Conservation (phyloP, 2,329 filamentous ascomycete genomes). For the Lecanosticta acicola region DNA sequence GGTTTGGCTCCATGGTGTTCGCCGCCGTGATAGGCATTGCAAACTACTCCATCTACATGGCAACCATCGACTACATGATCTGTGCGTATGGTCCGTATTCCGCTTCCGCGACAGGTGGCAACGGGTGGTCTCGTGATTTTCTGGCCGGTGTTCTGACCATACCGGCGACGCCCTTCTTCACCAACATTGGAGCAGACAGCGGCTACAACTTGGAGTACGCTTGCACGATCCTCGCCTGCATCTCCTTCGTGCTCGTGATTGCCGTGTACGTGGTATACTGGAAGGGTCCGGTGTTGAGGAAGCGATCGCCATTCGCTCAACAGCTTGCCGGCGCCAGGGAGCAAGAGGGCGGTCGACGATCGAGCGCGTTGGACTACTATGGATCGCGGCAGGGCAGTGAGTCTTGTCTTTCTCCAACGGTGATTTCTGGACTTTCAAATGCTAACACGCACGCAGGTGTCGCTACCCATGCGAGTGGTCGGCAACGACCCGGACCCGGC, state of each 20-base stretch:
- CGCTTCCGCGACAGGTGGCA: conserved; percentile 69
- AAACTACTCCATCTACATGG: conserved; percentile 58
- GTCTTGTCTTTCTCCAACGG: conserved; percentile 4
- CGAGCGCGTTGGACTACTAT: conserved; percentile 27
- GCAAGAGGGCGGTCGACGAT: conserved; percentile 23
- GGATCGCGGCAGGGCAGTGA: conserved; percentile 20
- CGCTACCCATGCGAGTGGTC: background rate
- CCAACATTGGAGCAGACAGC: conserved; percentile 33
- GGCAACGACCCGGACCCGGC: conserved; percentile 19
- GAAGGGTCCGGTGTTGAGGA: conserved; percentile 50
- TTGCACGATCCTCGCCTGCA: conserved; percentile 50
- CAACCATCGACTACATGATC: conserved; percentile 73
- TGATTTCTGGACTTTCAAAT: background rate
- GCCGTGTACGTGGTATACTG: conserved; percentile 54
- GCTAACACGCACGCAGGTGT: conserved; percentile 1
- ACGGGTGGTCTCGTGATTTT: conserved; percentile 70
- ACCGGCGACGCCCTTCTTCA: conserved; percentile 58
- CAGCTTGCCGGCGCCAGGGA: conserved; percentile 31
- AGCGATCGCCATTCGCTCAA: conserved; percentile 49
- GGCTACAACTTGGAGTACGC: conserved; percentile 49
- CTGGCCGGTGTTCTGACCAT: conserved; percentile 67
- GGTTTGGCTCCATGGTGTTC: conserved; percentile 66
- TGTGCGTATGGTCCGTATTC: conserved; percentile 69
- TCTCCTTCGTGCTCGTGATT: conserved; percentile 48
- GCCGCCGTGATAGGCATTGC: conserved; percentile 65